phyloP scores from a whole-genome alignment of 768 basidiomycete genomes.

The Trametes cubensis region DNA sequence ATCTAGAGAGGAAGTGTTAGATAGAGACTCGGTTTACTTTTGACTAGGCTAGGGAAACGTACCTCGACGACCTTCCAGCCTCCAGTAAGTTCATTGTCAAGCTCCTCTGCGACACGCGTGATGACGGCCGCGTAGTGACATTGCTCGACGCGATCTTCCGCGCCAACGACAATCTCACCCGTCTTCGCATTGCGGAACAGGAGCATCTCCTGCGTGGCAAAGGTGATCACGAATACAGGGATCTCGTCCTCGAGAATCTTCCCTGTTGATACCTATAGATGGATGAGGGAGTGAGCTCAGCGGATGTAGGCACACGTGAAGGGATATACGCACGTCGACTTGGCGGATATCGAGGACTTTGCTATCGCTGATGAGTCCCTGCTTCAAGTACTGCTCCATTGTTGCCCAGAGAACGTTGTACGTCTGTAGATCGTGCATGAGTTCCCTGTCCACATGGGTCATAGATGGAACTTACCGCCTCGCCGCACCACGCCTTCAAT shows the following conservation, averaged over 20 bases:
- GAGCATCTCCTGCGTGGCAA: conserved; percentile 92
- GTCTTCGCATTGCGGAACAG: conserved; percentile 90
- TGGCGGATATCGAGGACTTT: conserved; percentile 96
- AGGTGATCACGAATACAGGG: conserved; percentile 90
- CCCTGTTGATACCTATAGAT: conserved; percentile 69
- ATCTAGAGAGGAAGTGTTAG: conserved; percentile 40
- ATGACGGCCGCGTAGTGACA: conserved; percentile 91
- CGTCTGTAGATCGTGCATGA: conserved; percentile 53
- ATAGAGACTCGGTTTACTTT: background rate
- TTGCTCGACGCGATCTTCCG: conserved; percentile 90
- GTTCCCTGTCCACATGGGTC: background rate
- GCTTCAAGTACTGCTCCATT: conserved; percentile 89
- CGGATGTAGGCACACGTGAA: background rate
- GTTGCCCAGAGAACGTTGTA: conserved; percentile 99
- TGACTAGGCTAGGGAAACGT: conserved; percentile 30
- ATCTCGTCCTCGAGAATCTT: conserved; percentile 89
- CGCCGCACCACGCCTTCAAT: conserved; percentile 89
- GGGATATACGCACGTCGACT: conserved; percentile 74
- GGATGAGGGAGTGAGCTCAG: background rate
- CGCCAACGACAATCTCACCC: conserved; percentile 82
- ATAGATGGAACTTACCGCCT: conserved; percentile 68
- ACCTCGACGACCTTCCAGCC: conserved; percentile 99
- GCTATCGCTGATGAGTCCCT: conserved; percentile 90
- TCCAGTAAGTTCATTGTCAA: conserved; percentile 90
- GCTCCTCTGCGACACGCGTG: conserved; percentile 84